phyloP scores from a whole-genome alignment of 139 green algal genomes.

The Tetraselmis striata region DNA sequence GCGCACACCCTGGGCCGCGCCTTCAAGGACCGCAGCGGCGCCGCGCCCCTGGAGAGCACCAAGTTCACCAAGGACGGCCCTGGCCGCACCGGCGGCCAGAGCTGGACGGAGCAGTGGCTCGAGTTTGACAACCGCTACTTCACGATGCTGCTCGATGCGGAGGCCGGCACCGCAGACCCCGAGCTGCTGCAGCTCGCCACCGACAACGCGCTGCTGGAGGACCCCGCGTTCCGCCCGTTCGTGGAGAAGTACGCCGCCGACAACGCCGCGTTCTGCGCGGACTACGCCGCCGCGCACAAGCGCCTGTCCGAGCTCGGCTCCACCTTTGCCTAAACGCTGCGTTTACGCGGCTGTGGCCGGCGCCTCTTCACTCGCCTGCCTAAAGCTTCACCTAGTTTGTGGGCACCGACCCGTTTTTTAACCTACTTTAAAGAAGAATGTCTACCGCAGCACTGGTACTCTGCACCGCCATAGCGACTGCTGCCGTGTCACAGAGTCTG shows the following conservation, averaged over 20 bases:
- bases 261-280: slow-evolving; percentile 76
- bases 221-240: slow-evolving; percentile 38
- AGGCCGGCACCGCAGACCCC: not conserved
- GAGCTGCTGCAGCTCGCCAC: slow-evolving; percentile 6
- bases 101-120: slow-evolving; percentile 10
- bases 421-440: too few species aligned
- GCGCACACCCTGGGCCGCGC: slow-evolving; percentile 32
- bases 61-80: slow-evolving; percentile 16
- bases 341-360: too few species aligned
- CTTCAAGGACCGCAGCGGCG: slow-evolving; percentile 15
- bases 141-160: slow-evolving; percentile 3
- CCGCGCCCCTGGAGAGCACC: slow-evolving; percentile 1
- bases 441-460: too few species aligned
- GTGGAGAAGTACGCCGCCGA: slow-evolving; percentile 82
- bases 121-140: slow-evolving; percentile 18
- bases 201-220: slow-evolving; percentile 1
- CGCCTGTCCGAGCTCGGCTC: slow-evolving; percentile 80
- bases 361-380: too few species aligned
- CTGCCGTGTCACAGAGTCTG: too few species aligned
- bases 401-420: too few species aligned
- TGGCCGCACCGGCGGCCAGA: not conserved
- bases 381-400: too few species aligned
- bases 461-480: too few species aligned
- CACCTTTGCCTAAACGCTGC: not conserved
- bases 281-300: slow-evolving; percentile 67